phyloP scores from a whole-genome alignment of 163 green algal genomes.

The Scenedesmus sp. region DNA sequence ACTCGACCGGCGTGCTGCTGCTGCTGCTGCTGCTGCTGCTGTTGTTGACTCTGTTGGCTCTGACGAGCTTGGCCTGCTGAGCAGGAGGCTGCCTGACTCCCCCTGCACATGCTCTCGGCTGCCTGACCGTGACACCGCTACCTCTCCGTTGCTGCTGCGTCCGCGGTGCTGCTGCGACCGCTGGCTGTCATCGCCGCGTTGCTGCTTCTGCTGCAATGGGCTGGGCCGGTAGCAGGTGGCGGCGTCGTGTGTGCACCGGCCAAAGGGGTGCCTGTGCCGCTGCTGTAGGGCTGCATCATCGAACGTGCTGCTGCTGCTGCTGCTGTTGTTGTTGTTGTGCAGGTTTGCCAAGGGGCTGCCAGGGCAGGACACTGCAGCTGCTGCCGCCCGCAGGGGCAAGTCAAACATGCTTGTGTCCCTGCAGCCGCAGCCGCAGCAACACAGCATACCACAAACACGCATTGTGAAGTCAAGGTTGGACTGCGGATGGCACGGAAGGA shows the following conservation, averaged over 20 bases:
- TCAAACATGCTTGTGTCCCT: slow-evolving; percentile 2
- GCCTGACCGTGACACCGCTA: not conserved
- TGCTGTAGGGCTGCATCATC: not conserved
- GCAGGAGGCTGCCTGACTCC: not conserved
- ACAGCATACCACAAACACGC: not conserved
- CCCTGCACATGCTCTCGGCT: not conserved
- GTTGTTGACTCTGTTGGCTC: too few species aligned
- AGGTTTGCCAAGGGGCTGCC: slow-evolving; percentile 32
- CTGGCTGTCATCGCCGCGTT: slow-evolving; percentile 23
- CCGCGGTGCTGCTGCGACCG: not conserved
- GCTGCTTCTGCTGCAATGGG: slow-evolving; percentile 29
- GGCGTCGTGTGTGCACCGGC: slow-evolving; percentile 6
- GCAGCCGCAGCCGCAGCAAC: not conserved
- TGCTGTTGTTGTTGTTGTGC: not conserved
- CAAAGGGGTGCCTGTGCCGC: slow-evolving; percentile 33
- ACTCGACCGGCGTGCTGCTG: not conserved
- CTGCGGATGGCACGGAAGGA: too few species aligned
- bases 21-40: too few species aligned
- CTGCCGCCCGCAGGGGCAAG: not conserved
- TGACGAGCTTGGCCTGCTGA: not conserved
- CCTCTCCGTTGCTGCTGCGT: not conserved
- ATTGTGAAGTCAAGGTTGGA: not conserved
- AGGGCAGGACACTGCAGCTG: slow-evolving; percentile 25
- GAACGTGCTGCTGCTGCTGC: not conserved
- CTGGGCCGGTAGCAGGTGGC: not conserved